Conservation (phyloP, 2,329 filamentous ascomycete genomes). For the Xylariaceae sp. region DNA sequence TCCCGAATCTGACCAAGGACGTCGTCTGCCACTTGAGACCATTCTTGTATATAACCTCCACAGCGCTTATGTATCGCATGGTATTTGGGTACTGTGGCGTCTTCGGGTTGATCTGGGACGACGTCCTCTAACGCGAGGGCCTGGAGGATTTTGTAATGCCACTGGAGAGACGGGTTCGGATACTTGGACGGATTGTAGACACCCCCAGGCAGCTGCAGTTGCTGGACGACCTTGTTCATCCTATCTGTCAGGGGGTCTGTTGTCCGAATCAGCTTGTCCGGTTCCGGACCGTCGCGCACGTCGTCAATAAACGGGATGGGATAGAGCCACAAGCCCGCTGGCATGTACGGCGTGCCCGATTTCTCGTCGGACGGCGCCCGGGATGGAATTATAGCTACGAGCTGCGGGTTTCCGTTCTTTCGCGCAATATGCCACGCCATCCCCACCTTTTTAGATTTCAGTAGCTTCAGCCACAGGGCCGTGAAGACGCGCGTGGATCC, state of each 20-base stretch:
- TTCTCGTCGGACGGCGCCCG: slow-evolving; percentile 58
- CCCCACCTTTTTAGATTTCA: slow-evolving; percentile 73
- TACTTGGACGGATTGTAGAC: slow-evolving; percentile 82
- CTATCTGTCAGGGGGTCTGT: slow-evolving; percentile 69
- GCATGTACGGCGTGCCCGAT: slow-evolving; percentile 63
- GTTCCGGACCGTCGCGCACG: slow-evolving; percentile 67
- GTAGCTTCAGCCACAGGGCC: slow-evolving; percentile 80
- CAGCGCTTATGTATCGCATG: slow-evolving; percentile 86
- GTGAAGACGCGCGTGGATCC: slow-evolving; percentile 92
- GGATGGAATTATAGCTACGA: slow-evolving; percentile 79
- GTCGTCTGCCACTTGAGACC: slow-evolving; percentile 63
- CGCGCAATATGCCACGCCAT: slow-evolving; percentile 87
- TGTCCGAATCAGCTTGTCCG: slow-evolving; percentile 45
- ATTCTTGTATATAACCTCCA: slow-evolving; percentile 71
- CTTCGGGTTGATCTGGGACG: slow-evolving; percentile 64
- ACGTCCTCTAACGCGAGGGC: slow-evolving; percentile 89
- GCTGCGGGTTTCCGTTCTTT: slow-evolving; percentile 68
- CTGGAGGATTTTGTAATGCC: slow-evolving; percentile 95
- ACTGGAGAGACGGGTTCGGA: slow-evolving; percentile 87
- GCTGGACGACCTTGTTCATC: slow-evolving; percentile 78
- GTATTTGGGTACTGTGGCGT: slow-evolving; percentile 79
- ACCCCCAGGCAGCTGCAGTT: slow-evolving; percentile 81
- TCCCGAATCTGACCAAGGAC: slow-evolving; percentile 39
- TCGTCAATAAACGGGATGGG: slow-evolving; percentile 88
- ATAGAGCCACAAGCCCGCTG: slow-evolving; percentile 82